A percentile compares a stretch with the other conserved stretches of the same genome.
These are phyloP conservation scores for barrel medic (Medicago truncatula) DNA, from an alignment of 306 rosid species.

Conservation along the genomic window MtrunA17r5.0-ANR NC_053044.1:51811001-51811500, in stretches of 20 bases:
- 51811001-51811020: constrained; percentile 67
- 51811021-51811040: constrained; percentile 82
- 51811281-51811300: constrained; percentile 46
- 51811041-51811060: constrained; percentile 76
- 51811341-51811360: constrained; percentile 63
- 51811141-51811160: neutral
- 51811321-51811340: constrained; percentile 62
- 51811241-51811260: constrained; percentile 72
- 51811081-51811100: constrained; percentile 67
- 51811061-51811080: constrained; percentile 67
- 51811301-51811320: constrained; percentile 54
- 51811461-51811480: neutral
- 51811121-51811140: constrained; percentile 52
- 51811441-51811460: neutral
- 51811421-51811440: neutral
- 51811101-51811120: constrained; percentile 66
- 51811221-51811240: constrained; percentile 60
- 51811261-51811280: constrained; percentile 66
- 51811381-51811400: constrained; percentile 44
- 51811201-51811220: neutral
- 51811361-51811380: constrained; percentile 51
- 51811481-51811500: neutral
- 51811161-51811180: neutral
- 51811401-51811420: constrained; percentile 29
- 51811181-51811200: neutral